Conservation (phyloP, 306 rosid genomes). For the Prunus mira region DNA sequence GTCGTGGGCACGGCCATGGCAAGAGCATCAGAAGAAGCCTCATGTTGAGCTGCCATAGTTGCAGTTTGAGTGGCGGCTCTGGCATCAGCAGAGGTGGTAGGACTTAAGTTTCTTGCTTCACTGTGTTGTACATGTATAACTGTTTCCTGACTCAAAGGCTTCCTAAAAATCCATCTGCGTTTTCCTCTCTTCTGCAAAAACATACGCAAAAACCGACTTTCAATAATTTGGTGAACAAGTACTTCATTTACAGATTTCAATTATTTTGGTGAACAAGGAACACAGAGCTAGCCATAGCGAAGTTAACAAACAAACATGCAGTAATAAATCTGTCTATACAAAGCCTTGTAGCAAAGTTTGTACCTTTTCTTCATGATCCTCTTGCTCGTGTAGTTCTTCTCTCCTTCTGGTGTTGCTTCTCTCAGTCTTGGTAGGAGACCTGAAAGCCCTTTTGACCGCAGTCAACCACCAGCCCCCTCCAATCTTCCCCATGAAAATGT, state of each 20-base stretch:
- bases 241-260: not conserved
- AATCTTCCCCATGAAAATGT: constrained; percentile 44
- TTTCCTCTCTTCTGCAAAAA: constrained; percentile 50
- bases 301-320: no score
- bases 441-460: constrained; percentile 49
- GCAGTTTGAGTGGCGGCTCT: not conserved
- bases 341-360: not conserved
- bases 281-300: no score
- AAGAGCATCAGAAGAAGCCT: constrained; percentile 18
- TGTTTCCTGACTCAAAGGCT: constrained; percentile 36
- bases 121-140: constrained; percentile 22
- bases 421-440: constrained; percentile 43
- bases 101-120: constrained; percentile 15
- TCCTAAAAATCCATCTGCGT: constrained; percentile 54
- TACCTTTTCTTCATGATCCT: constrained; percentile 50
- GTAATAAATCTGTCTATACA: not conserved
- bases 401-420: constrained; percentile 39
- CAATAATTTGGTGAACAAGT: not conserved
- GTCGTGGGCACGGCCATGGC: constrained; percentile 43
- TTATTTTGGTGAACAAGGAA: not conserved
- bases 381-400: constrained; percentile 41
- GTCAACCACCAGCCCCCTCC: constrained; percentile 51
- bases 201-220: not conserved
- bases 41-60: not conserved
- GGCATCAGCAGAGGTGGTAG: constrained; percentile 16